Evolutionary conservation across 2,329 filamentous ascomycete species (phyloP).

Genomic region (Teratosphaeria zuluensis): DNA sequence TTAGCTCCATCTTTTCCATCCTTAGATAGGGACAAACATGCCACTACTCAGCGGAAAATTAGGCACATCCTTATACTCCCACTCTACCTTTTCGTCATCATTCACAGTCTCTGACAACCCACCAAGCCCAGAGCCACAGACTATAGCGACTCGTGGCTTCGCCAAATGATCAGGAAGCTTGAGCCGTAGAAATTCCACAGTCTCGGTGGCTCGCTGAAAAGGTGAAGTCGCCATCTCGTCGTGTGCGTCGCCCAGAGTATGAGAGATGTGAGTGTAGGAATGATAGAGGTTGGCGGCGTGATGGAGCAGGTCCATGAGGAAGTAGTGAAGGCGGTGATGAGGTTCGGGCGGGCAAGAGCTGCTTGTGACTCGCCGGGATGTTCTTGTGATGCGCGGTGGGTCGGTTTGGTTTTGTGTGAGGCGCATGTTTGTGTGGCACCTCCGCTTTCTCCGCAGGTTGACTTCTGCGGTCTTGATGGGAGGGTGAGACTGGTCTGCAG

Average conservation of each 20-base stretch:
- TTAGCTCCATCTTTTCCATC: neutral
- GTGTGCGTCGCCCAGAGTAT: conserved; percentile 22
- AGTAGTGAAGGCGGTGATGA: neutral
- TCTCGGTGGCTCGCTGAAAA: conserved; percentile 40
- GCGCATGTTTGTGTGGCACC: conserved; percentile 2
- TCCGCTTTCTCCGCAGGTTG: conserved; percentile 1
- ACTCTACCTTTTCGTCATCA: conserved; percentile 40
- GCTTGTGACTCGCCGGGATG: neutral
- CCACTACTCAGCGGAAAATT: conserved; percentile 53
- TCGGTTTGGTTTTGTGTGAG: conserved; percentile 1
- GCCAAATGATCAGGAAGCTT: conserved; percentile 43
- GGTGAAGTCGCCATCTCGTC: conserved; percentile 24
- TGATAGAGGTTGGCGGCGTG: conserved; percentile 25
- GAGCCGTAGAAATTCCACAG: conserved; percentile 40
- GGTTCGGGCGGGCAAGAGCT: neutral
- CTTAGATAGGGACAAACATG: conserved; percentile 22
- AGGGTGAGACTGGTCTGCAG: neutral
- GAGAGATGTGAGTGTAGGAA: conserved; percentile 20
- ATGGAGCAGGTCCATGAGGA: conserved; percentile 16
- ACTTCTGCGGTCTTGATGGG: neutral
- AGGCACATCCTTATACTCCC: conserved; percentile 50
- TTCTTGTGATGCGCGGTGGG: neutral
- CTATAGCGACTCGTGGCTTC: conserved; percentile 48
- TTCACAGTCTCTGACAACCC: conserved; percentile 50
- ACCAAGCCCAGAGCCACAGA: conserved; percentile 56